Percentiles rank a stretch among this genome's conserved stretches.
Conservation (phyloP, 2,329 filamentous ascomycete species). For the Calonectria henricotiae region DNA sequence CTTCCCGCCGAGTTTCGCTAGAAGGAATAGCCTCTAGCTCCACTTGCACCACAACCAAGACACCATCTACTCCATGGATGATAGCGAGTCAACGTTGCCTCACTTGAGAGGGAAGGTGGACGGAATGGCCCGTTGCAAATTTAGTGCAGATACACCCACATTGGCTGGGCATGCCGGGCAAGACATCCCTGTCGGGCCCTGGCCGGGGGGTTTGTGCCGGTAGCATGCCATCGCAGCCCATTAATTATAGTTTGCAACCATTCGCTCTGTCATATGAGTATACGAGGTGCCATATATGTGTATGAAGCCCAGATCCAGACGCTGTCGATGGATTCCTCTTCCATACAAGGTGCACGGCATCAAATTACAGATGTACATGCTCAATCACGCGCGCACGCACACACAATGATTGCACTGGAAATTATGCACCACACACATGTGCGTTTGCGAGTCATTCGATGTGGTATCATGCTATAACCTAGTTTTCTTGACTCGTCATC, state of each 20-base stretch:
- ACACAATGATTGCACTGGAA: no score
- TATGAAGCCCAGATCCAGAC: not conserved
- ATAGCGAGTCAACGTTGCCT: not conserved
- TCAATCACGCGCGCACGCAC: not conserved
- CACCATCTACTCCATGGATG: not conserved
- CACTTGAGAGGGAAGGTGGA: slow-evolving; percentile 20
- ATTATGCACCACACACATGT: not conserved
- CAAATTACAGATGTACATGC: not conserved
- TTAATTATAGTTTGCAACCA: slow-evolving; percentile 18
- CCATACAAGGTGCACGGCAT: not conserved
- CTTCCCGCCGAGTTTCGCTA: not conserved
- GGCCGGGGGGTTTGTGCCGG: not conserved
- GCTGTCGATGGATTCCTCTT: not conserved
- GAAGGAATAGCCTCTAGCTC: not conserved
- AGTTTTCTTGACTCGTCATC: not conserved
- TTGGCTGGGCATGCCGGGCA: slow-evolving; percentile 21
- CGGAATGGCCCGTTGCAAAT: slow-evolving; percentile 25
- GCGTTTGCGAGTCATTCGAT: not conserved
- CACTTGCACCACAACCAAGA: slow-evolving; percentile 4
- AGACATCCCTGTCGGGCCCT: slow-evolving; percentile 6
- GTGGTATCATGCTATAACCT: not conserved
- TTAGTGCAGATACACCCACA: slow-evolving; percentile 11
- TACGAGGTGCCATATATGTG: slow-evolving; percentile 11
- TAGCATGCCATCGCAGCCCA: slow-evolving; percentile 12
- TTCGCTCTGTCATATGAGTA: slow-evolving; percentile 13